phyloP scores from a whole-genome alignment of 345 rosid genomes.

The Toxicodendron radicans region DNA sequence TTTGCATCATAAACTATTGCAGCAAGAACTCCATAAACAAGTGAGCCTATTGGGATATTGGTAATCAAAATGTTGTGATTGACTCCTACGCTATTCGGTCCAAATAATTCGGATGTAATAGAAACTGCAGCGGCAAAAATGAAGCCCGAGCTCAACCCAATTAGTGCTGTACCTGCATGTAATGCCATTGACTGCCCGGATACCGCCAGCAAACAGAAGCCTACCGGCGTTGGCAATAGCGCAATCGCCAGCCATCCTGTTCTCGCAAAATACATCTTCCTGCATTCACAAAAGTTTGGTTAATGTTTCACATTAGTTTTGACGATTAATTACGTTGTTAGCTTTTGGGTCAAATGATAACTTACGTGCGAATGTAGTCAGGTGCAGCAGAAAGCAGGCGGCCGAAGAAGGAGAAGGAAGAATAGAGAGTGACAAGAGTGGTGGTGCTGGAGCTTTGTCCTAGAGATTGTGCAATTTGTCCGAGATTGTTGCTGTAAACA shows the following conservation, averaged over 20 bases:
- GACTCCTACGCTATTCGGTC: slow-evolving; percentile 86
- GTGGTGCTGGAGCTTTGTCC: slow-evolving; percentile 64
- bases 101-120: slow-evolving; percentile 87
- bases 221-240: slow-evolving; percentile 78
- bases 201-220: slow-evolving; percentile 67
- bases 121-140: slow-evolving; percentile 96
- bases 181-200: slow-evolving; percentile 51
- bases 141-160: slow-evolving; percentile 89
- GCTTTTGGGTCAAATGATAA: neutral
- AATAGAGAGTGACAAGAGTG: slow-evolving; percentile 74
- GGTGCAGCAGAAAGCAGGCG: slow-evolving; percentile 89
- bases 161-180: slow-evolving; percentile 61
- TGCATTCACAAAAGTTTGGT: slow-evolving; percentile 19
- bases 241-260: slow-evolving; percentile 91
- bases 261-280: slow-evolving; percentile 87
- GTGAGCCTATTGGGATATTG: slow-evolving; percentile 87
- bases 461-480: slow-evolving; percentile 89
- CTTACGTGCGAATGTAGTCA: slow-evolving; percentile 83
- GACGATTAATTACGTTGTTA: neutral
- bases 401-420: slow-evolving; percentile 97
- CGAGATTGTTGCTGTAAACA: slow-evolving; percentile 90
- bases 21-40: slow-evolving; percentile 78
- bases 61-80: slow-evolving; percentile 95
- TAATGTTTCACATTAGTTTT: neutral
- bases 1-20: slow-evolving; percentile 76